Conservation (phyloP, 179 eudicot genomes). For the Amaranthus tricolor region DNA sequence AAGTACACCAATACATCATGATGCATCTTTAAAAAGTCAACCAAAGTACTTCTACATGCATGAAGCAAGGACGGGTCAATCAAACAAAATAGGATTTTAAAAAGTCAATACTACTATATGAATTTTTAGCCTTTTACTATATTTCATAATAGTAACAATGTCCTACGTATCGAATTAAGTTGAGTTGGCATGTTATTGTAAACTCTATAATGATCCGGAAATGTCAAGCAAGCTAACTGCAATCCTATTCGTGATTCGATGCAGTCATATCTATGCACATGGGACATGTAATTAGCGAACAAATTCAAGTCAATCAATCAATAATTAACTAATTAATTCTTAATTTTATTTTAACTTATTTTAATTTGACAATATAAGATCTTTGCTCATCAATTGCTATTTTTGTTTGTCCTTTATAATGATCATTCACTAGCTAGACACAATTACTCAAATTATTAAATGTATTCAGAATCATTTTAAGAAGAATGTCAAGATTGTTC, state of each 20-base stretch:
- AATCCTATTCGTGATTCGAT: background rate
- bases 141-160: background rate
- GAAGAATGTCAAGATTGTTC: background rate
- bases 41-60: too few relatives aligned
- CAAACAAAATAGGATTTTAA: too few relatives aligned
- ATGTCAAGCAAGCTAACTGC: constrained; percentile 3
- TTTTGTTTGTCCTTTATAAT: background rate
- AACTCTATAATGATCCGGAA: background rate
- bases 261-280: constrained; percentile 11
- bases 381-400: background rate
- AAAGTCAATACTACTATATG: too few relatives aligned
- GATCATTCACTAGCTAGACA: background rate
- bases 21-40: too few relatives aligned
- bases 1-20: too few relatives aligned
- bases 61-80: too few relatives aligned
- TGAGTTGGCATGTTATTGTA: constrained; percentile 13
- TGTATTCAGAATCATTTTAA: background rate
- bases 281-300: background rate
- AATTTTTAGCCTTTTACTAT: too few relatives aligned
- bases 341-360: background rate
- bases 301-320: constrained; percentile 8
- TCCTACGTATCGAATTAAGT: background rate
- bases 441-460: background rate
- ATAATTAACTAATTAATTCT: background rate
- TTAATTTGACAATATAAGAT: background rate